Evolutionary conservation across 768 basidiomycete species (phyloP).

Genomic region (Cystofilobasidium ferigula): DNA sequence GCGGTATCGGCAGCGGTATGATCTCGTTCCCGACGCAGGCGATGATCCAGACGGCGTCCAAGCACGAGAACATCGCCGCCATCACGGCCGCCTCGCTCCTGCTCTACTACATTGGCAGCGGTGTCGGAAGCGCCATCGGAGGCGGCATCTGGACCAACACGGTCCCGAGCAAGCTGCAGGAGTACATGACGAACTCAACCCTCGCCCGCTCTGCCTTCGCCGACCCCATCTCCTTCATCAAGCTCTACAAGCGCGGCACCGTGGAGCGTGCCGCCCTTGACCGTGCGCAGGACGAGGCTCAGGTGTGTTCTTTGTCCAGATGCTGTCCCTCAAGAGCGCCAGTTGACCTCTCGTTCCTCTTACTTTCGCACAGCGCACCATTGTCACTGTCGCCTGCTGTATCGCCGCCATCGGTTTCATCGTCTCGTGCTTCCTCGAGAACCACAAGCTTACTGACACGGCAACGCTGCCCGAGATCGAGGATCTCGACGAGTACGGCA

Average conservation of each 20-base stretch:
- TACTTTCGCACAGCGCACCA: slow-evolving; percentile 25
- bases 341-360: background rate
- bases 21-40: slow-evolving; percentile 35
- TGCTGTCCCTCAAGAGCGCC: background rate
- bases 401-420: slow-evolving; percentile 26
- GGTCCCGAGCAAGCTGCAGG: slow-evolving; percentile 31
- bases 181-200: slow-evolving; percentile 31
- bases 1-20: slow-evolving; percentile 30
- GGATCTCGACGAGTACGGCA: background rate
- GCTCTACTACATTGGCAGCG: slow-evolving; percentile 34
- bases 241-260: slow-evolving; percentile 29
- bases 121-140: slow-evolving; percentile 34
- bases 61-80: slow-evolving; percentile 29
- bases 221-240: slow-evolving; percentile 33
- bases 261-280: slow-evolving; percentile 31
- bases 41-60: slow-evolving; percentile 29
- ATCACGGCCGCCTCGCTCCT: slow-evolving; percentile 33
- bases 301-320: slow-evolving; percentile 25
- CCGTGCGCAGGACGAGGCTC: slow-evolving; percentile 37
- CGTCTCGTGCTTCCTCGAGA: slow-evolving; percentile 29
- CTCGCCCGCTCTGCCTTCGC: slow-evolving; percentile 32
- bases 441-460: slow-evolving; percentile 28
- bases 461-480: slow-evolving; percentile 30
- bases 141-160: slow-evolving; percentile 38
- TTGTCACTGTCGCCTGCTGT: slow-evolving; percentile 31